phyloP scores from a whole-genome alignment of 2,329 filamentous ascomycete species.

The Aureobasidium sp. region DNA sequence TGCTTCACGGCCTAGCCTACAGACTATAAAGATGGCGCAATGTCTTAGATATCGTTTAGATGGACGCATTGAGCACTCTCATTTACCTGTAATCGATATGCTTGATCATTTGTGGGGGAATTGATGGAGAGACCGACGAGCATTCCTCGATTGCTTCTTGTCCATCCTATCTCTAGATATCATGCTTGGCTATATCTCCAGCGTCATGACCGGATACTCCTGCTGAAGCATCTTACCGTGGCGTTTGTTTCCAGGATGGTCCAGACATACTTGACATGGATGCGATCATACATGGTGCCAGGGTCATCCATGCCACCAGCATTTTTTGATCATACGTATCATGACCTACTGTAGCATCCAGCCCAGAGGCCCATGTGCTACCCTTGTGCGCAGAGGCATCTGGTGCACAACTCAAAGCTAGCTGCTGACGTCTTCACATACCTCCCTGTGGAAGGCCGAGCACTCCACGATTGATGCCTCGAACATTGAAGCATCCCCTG shows the following conservation, averaged over 20 bases:
- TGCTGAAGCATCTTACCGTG: neutral
- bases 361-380: neutral
- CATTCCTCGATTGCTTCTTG: too few species aligned
- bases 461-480: neutral
- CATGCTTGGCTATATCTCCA: too few species aligned
- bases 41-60: neutral
- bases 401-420: too few species aligned
- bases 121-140: neutral
- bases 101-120: neutral
- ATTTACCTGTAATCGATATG: neutral
- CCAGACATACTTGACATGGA: neutral
- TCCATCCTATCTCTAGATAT: too few species aligned
- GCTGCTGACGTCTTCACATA: neutral
- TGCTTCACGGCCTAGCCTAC: neutral
- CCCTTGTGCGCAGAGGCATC: neutral
- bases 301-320: neutral
- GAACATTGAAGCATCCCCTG: neutral
- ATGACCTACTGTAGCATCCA: neutral
- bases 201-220: neutral
- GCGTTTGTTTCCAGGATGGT: too few species aligned
- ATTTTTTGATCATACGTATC: neutral
- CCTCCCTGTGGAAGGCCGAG: neutral
- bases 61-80: neutral
- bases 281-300: neutral
- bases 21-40: neutral